Percentiles rank a stretch among this genome's conserved stretches.
Conservation (phyloP, 805 yeast genomes). For the Sugiyamaella valdiviana region DNA sequence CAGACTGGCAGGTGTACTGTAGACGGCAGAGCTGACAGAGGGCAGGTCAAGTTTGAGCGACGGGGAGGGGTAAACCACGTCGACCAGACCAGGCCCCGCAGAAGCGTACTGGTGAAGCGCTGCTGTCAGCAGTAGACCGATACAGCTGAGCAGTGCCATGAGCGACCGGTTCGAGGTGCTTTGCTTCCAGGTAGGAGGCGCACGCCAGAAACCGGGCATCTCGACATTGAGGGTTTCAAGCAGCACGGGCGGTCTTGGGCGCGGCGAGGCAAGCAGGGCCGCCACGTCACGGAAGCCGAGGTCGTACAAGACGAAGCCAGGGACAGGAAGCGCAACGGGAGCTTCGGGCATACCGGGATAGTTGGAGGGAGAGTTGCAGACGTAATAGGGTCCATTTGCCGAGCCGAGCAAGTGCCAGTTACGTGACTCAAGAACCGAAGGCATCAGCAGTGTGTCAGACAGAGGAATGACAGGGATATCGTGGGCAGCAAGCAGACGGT, state of each 20-base stretch:
- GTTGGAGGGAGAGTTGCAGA: neutral
- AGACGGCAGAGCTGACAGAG: too few relatives aligned
- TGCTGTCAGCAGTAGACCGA: neutral
- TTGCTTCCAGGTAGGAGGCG: neutral
- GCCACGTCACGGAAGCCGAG: neutral
- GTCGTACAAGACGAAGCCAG: neutral
- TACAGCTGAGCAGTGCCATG: neutral
- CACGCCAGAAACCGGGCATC: neutral
- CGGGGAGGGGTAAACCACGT: neutral
- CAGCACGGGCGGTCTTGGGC: neutral
- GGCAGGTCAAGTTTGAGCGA: too few relatives aligned
- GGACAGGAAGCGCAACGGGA: neutral
- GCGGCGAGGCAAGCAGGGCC: neutral
- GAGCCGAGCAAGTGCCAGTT: slow-evolving; percentile 10
- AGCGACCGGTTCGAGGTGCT: neutral
- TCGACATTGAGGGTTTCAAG: neutral
- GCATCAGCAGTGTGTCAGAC: slow-evolving; percentile 8
- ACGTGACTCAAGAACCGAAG: neutral
- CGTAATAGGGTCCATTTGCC: slow-evolving; percentile 2
- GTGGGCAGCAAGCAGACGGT: slow-evolving; percentile 9
- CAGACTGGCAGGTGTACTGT: too few relatives aligned
- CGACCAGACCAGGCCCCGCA: neutral
- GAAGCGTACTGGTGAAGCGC: neutral
- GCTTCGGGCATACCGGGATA: neutral
- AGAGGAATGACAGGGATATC: slow-evolving; percentile 9